Conservation (phyloP, 805 yeast species). For the Kluyveromyces lactis region DNA sequence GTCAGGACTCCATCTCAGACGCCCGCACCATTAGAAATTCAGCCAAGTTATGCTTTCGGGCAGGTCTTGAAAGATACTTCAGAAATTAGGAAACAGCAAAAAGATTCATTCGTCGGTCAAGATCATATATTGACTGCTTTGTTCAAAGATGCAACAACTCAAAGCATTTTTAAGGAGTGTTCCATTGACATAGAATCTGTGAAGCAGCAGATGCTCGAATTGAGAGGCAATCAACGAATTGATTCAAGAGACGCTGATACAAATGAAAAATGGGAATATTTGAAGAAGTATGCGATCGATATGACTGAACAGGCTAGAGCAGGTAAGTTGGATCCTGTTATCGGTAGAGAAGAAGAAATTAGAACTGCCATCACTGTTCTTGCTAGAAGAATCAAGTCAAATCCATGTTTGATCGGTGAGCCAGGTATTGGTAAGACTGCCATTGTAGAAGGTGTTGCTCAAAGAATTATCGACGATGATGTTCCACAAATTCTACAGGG, state of each 20-base stretch:
- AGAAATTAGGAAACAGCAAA: conserved; percentile 76
- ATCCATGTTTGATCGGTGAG: conserved; percentile 95
- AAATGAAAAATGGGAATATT: conserved; percentile 71
- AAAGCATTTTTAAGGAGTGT: conserved; percentile 64
- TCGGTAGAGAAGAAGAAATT: conserved; percentile 98
- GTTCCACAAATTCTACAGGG: conserved; percentile 82
- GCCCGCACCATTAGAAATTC: conserved; percentile 80
- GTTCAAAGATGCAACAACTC: conserved; percentile 66
- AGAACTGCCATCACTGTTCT: conserved; percentile 89
- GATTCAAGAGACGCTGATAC: conserved; percentile 94
- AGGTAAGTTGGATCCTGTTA: conserved; percentile 96
- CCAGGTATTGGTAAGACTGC: conserved; percentile 99
- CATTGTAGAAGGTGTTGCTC: conserved; percentile 97
- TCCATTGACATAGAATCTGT: conserved; percentile 60
- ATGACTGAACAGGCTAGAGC: conserved; percentile 88
- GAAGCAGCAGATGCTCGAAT: conserved; percentile 65
- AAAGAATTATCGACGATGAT: conserved; percentile 90
- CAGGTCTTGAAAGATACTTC: conserved; percentile 66
- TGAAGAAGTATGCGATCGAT: conserved; percentile 85
- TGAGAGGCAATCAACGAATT: conserved; percentile 86
- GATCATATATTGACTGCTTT: conserved; percentile 86
- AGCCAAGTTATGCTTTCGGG: conserved; percentile 69
- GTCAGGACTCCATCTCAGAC: conserved; percentile 80
- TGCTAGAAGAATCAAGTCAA: conserved; percentile 95
- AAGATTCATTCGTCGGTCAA: conserved; percentile 87